phyloP scores from a whole-genome alignment of 768 basidiomycete genomes.

The Agaricus blazei region DNA sequence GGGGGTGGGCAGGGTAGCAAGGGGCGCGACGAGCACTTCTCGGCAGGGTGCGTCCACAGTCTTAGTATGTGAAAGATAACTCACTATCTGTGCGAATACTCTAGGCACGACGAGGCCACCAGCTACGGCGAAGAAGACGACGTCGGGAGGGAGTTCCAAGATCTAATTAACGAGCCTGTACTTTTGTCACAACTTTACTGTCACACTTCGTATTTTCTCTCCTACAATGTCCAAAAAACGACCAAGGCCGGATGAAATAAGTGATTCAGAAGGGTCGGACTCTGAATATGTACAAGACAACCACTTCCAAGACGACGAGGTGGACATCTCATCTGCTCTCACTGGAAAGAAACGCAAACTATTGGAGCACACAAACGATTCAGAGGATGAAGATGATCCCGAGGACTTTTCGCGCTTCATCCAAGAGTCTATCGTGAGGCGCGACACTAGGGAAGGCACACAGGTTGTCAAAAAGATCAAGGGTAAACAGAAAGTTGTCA shows the following conservation, averaged over 20 bases:
- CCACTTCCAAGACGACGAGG: slow-evolving; percentile 19
- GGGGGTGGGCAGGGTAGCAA: slow-evolving; percentile 32
- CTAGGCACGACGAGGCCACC: not conserved
- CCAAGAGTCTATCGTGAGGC: slow-evolving; percentile 61
- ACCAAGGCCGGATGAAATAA: slow-evolving; percentile 6
- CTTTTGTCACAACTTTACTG: slow-evolving; percentile 1
- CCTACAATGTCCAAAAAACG: slow-evolving; percentile 12
- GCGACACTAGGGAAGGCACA: slow-evolving; percentile 71
- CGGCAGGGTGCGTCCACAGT: not conserved
- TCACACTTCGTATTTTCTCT: slow-evolving; percentile 5
- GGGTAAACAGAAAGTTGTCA: slow-evolving; percentile 61
- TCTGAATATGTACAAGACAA: not conserved
- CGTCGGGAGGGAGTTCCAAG: not conserved
- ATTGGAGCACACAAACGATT: slow-evolving; percentile 15
- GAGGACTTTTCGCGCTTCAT: slow-evolving; percentile 64
- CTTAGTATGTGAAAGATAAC: not conserved
- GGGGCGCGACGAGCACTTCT: not conserved
- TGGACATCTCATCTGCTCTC: slow-evolving; percentile 64
- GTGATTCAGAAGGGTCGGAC: slow-evolving; percentile 3
- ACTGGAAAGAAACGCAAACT: slow-evolving; percentile 39
- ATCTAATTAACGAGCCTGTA: too few relatives aligned
- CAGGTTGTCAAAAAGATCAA: slow-evolving; percentile 74
- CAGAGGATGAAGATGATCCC: slow-evolving; percentile 42
- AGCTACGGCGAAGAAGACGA: not conserved
- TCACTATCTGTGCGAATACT: not conserved